Percentiles rank a stretch among this genome's conserved stretches.
phyloP scores from a whole-genome alignment of 2,329 filamentous ascomycete species.

The Ambrosiella cleistominuta region DNA sequence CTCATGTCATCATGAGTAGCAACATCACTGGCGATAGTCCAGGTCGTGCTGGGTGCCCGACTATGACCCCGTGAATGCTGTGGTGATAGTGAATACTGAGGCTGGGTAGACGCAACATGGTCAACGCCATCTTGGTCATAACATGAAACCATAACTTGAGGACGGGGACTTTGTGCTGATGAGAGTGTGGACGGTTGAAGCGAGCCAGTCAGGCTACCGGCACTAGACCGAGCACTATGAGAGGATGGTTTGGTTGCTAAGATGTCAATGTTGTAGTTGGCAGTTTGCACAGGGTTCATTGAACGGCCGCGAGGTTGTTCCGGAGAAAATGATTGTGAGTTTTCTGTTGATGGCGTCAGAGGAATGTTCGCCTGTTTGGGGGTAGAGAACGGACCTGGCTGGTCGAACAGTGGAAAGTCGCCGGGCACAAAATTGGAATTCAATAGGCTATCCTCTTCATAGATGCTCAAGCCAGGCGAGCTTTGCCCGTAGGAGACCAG shows the following conservation, averaged over 20 bases:
- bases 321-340: not conserved
- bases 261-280: not conserved
- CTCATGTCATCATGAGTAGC: slow-evolving; percentile 9
- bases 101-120: not conserved
- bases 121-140: not conserved
- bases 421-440: not conserved
- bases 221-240: not conserved
- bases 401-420: not conserved
- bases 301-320: not conserved
- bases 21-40: slow-evolving; percentile 9
- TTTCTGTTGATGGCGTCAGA: slow-evolving; percentile 7
- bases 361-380: not conserved
- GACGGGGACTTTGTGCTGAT: not conserved
- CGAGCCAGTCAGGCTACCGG: not conserved
- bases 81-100: not conserved
- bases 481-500: not conserved
- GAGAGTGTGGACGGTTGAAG: not conserved
- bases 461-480: not conserved
- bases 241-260: not conserved
- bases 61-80: not conserved
- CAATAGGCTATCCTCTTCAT: not conserved
- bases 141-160: not conserved
- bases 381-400: slow-evolving; percentile 1
- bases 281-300: not conserved
- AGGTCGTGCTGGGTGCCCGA: slow-evolving; percentile 1